Base-by-base conservation (phyloP, 129 eudicot species). In the Centella asiatica region DNA sequence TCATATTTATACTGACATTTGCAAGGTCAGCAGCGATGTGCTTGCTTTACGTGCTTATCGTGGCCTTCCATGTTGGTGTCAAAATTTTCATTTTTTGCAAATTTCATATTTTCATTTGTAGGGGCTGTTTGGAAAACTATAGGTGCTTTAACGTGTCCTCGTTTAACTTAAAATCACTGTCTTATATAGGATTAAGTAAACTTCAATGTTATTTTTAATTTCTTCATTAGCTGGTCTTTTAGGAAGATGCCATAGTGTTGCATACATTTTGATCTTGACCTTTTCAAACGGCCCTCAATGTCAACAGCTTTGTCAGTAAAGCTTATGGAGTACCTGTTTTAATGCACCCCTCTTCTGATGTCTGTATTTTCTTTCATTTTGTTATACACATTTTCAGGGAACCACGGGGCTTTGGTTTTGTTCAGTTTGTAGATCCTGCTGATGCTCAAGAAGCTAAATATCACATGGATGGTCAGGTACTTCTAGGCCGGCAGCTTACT, bases 371-470 rank as follows among this genome's bases (percentile, higher is more conserved):
- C 39, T 34, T 34, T 34, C 9, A 4, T 34, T 34, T 34, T 34
- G 39, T 34, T 34, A 34, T 5, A 5, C 11, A 12, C 46, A 42
- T 12, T 6, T 42, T 6, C 77, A 88, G 96, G 73, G 85, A 85
- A 33, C 90, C 95, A 32, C 70, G 95, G 17, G 97, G 97, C 44
- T 89, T 89, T 83, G 97, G 97, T 7, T 89, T 89, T 62, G 88
- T 89, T 70, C 97, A 89, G 42, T 89, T 71, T 76, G 80, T 89
- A 65, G 95, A 89, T 27, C 95, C 95, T 28, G 81, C 79, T 73
- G 95, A 89, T 79, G 97, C 97, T 52, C 85, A 79, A 18, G 97
- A 89, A 68, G 95, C 95, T 19, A 89, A n/a, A n/a, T n/a, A n/a
- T n/a, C n/a, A n/a, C n/a, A n/a, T n/a, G n/a, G n/a, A n/a, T n/a